A percentile compares a stretch with the other conserved stretches of the same genome.
These are phyloP conservation scores for Saposhnikovia divaricata DNA, from an alignment of 129 eudicot genomes.

Conservation along the genomic window DNA sequence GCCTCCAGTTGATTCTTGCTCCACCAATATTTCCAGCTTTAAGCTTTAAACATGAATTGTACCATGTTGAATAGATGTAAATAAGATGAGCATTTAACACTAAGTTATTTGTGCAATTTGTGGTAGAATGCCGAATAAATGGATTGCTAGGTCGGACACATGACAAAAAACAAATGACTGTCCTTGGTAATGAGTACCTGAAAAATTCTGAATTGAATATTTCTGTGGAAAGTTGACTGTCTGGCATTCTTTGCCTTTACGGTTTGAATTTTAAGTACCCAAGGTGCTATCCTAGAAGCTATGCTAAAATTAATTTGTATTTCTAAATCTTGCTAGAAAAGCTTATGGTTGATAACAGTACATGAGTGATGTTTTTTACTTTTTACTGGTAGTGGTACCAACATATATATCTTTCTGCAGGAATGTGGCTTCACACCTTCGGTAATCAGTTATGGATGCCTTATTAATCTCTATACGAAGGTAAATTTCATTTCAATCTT, in stretches of 20 bases:
- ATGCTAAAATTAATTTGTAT: background rate
- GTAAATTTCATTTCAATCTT: slow-evolving; percentile 23
- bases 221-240: background rate
- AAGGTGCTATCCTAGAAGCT: background rate
- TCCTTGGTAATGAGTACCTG: background rate
- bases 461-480: slow-evolving; percentile 83
- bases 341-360: background rate
- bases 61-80: background rate
- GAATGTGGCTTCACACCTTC: slow-evolving; percentile 85
- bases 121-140: background rate
- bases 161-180: background rate
- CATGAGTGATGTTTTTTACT: background rate
- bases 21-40: background rate
- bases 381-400: background rate
- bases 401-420: slow-evolving; percentile 28
- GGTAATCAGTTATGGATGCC: slow-evolving; percentile 76
- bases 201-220: background rate
- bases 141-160: background rate
- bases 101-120: background rate
- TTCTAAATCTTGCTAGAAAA: background rate
- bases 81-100: background rate
- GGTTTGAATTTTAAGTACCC: background rate
- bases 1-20: background rate
- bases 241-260: background rate
- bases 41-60: background rate